Evolutionary conservation across 192 early-diverging fungal genomes (phyloP).

Genomic region (Entrophospora sp.): DNA sequence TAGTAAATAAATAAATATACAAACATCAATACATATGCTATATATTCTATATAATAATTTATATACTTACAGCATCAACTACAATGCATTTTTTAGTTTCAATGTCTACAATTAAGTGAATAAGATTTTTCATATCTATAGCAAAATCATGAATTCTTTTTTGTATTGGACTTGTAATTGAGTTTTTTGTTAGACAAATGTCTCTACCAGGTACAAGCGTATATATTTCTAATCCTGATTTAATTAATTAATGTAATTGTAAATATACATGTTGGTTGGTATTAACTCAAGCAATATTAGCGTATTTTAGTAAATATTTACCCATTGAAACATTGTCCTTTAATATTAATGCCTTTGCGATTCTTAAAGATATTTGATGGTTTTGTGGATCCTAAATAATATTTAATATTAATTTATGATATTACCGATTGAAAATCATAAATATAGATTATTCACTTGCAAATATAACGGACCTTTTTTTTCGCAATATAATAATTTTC

Average conservation of each 20-base stretch:
- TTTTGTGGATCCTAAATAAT: constrained; percentile 36
- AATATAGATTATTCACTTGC: no score
- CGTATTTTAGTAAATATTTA: background rate
- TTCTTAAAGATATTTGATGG: constrained; percentile 34
- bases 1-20: background rate
- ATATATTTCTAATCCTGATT: constrained; percentile 44
- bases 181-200: constrained; percentile 40
- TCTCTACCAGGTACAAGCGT: constrained; percentile 68
- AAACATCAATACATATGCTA: background rate
- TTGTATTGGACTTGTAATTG: constrained; percentile 59
- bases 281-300: background rate
- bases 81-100: constrained; percentile 63
- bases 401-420: background rate
- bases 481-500: constrained; percentile 34
- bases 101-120: constrained; percentile 71
- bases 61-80: constrained; percentile 63
- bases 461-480: constrained; percentile 18
- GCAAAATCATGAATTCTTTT: constrained; percentile 70
- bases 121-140: constrained; percentile 73
- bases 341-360: constrained; percentile 45
- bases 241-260: background rate
- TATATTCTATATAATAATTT: background rate
- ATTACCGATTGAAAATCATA: background rate
- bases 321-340: constrained; percentile 50
- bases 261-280: background rate